Conservation (phyloP, 306 rosid genomes). For the Cucurbita moschata region DNA sequence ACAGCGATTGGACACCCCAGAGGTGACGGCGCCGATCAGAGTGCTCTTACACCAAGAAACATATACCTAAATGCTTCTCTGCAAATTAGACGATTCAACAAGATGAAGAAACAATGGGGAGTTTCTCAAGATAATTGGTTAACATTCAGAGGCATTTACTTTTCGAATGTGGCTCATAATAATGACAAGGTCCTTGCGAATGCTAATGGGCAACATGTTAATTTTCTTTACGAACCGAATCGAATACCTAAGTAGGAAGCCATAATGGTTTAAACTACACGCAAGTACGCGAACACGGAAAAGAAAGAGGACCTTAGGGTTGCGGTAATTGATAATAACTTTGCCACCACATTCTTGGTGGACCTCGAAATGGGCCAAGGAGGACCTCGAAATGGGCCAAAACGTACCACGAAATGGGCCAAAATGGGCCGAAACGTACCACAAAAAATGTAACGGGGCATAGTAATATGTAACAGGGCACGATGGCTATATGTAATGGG, state of each 20-base stretch:
- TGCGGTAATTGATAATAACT: conserved; percentile 75
- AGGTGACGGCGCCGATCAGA: neutral
- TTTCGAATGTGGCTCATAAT: conserved; percentile 94
- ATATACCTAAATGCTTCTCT: neutral
- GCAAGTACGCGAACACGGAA: neutral
- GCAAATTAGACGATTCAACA: too few relatives aligned
- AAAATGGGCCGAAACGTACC: too few relatives aligned
- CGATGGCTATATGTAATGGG: too few relatives aligned
- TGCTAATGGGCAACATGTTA: conserved; percentile 77
- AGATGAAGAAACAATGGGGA: too few relatives aligned
- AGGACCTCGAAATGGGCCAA: too few relatives aligned
- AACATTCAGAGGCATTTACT: conserved; percentile 57
- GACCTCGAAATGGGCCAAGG: conserved; percentile 5
- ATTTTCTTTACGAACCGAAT: conserved; percentile 21
- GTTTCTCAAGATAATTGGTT: conserved; percentile 16
- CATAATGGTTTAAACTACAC: neutral
- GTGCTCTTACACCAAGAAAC: neutral
- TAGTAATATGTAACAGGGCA: too few relatives aligned
- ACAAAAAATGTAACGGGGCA: too few relatives aligned
- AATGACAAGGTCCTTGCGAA: conserved; percentile 93
- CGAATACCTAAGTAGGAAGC: neutral
- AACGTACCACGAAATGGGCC: too few relatives aligned
- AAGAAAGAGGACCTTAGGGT: conserved; percentile 47
- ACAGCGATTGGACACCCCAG: too few relatives aligned
- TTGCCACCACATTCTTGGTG: conserved; percentile 85